A percentile compares a stretch with the other conserved stretches of the same genome.
These are phyloP conservation scores for Claviceps cyperi DNA, from an alignment of 2,329 filamentous ascomycete genomes.

Conservation along the genomic window DNA sequence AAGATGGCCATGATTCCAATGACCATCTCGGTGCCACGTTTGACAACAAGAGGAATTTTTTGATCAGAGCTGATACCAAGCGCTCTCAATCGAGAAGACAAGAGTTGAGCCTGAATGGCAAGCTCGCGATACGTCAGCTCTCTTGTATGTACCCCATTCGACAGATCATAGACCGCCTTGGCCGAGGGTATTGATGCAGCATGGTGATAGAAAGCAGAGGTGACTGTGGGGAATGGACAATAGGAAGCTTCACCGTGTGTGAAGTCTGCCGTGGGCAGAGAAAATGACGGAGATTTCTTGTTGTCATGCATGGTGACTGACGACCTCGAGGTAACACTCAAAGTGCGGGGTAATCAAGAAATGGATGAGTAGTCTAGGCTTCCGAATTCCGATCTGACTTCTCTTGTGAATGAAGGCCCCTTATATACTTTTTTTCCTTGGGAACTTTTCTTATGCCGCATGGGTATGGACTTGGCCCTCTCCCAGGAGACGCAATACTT, in stretches of 20 bases:
- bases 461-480: conserved; percentile 2
- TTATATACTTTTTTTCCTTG: conserved; percentile 8
- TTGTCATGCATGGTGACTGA: conserved; percentile 6
- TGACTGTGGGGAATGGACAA: conserved; percentile 23
- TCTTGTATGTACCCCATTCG: conserved; percentile 10
- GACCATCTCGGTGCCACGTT: conserved; percentile 40
- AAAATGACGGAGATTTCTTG: conserved; percentile 4
- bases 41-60: conserved; percentile 39
- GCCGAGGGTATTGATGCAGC: conserved; percentile 21
- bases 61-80: conserved; percentile 29
- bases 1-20: conserved; percentile 41
- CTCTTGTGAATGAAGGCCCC: conserved; percentile 4
- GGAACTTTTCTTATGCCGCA: conserved; percentile 3
- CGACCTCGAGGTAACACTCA: conserved; percentile 1
- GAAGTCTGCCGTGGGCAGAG: conserved; percentile 5
- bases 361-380: conserved; percentile 3
- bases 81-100: conserved; percentile 24
- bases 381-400: neutral
- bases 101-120: conserved; percentile 24
- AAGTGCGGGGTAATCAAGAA: neutral
- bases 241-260: conserved; percentile 8
- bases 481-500: neutral
- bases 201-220: conserved; percentile 24
- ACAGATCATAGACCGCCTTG: conserved; percentile 24
- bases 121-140: conserved; percentile 32